phyloP scores from a whole-genome alignment of 192 early-diverging fungal genomes.

The Mortierella hygrophila region DNA sequence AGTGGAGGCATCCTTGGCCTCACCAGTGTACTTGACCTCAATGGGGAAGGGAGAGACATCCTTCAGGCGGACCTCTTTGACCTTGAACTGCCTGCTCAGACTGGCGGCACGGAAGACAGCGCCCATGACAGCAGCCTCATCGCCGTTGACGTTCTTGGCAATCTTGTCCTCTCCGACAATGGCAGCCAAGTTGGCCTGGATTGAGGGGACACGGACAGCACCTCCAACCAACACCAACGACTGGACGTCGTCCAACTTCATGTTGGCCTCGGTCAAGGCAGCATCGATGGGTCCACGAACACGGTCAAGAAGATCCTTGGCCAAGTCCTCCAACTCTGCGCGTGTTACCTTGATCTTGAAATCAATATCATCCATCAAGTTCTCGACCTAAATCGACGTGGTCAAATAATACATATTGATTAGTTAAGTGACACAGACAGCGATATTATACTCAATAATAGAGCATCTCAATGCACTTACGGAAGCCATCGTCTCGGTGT shows the following conservation, averaged over 20 bases:
- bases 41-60: slow-evolving; percentile 82
- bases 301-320: slow-evolving; percentile 73
- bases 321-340: slow-evolving; percentile 80
- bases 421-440: background rate
- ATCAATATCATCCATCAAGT: slow-evolving; percentile 87
- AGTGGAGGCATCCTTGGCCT: slow-evolving; percentile 47
- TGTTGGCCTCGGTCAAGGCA: slow-evolving; percentile 76
- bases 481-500: slow-evolving; percentile 87
- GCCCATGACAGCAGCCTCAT: slow-evolving; percentile 93
- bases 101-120: slow-evolving; percentile 91
- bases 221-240: slow-evolving; percentile 97
- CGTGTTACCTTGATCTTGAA: slow-evolving; percentile 86
- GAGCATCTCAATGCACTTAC: slow-evolving; percentile 49
- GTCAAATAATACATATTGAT: background rate
- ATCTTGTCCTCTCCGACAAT: slow-evolving; percentile 88
- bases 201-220: slow-evolving; percentile 87
- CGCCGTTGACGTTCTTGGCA: slow-evolving; percentile 94
- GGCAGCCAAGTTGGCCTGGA: slow-evolving; percentile 78
- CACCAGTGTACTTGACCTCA: slow-evolving; percentile 69
- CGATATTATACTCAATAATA: background rate
- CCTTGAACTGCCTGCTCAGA: slow-evolving; percentile 87
- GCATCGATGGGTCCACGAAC: slow-evolving; percentile 79
- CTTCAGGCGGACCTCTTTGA: slow-evolving; percentile 88
- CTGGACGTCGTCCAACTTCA: slow-evolving; percentile 76
- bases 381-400: slow-evolving; percentile 74